phyloP scores from a whole-genome alignment of 805 yeast genomes.

The Myxozyma sirexii region DNA sequence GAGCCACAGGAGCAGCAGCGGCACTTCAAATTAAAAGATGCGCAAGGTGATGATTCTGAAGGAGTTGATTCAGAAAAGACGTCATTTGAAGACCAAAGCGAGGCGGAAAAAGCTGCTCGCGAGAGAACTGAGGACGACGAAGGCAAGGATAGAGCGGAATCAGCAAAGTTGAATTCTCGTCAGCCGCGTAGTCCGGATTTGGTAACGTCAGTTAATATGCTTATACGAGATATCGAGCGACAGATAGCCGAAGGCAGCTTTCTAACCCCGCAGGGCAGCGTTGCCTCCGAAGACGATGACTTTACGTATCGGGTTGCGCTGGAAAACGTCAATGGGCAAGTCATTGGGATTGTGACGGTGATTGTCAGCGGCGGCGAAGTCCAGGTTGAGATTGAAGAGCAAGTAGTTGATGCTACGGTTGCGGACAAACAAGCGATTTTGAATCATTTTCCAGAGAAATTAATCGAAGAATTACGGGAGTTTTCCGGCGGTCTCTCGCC shows the following conservation, averaged over 20 bases:
- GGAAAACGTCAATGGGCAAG: conserved; percentile 23
- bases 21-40: neutral
- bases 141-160: too few species aligned
- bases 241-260: conserved; percentile 29
- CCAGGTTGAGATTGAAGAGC: conserved; percentile 19
- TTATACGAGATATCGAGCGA: conserved; percentile 22
- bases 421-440: conserved; percentile 5
- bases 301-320: conserved; percentile 27
- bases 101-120: too few species aligned
- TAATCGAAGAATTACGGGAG: conserved; percentile 24
- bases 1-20: neutral
- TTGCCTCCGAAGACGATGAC: conserved; percentile 23
- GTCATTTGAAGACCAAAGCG: too few species aligned
- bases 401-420: neutral
- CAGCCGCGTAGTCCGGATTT: conserved; percentile 14
- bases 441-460: conserved; percentile 14
- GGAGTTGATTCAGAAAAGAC: neutral
- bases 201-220: conserved; percentile 23
- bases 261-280: conserved; percentile 24
- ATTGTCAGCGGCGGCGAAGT: conserved; percentile 20
- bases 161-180: neutral
- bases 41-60: neutral
- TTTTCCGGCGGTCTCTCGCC: conserved; percentile 24
- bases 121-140: too few species aligned
- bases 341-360: conserved; percentile 25